These are phyloP conservation scores for Kingdonia uniflora DNA, from an alignment of 164 flowering plant species.

Conservation along the genomic window DNA sequence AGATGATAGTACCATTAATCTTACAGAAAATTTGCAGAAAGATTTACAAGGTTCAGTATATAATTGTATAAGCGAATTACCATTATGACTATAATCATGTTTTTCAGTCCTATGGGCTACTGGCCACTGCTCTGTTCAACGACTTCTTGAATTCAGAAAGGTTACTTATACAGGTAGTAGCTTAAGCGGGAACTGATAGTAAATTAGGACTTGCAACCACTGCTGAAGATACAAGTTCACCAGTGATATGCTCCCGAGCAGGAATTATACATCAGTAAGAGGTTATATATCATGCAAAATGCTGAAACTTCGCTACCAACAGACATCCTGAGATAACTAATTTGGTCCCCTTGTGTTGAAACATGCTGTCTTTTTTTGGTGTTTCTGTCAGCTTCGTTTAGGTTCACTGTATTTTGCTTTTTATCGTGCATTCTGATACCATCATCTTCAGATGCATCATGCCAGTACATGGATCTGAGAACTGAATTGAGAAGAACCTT, in stretches of 20 bases:
- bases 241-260: background rate
- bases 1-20: no score
- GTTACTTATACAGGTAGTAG: background rate
- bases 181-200: background rate
- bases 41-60: no score
- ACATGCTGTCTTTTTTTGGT: background rate
- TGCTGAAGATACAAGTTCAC: background rate
- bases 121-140: no score
- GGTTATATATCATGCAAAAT: background rate
- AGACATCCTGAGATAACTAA: background rate
- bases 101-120: no score
- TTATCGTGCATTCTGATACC: background rate
- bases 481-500: constrained; percentile 6
- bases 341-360: background rate
- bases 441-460: background rate
- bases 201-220: background rate
- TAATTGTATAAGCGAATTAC: no score
- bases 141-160: no score
- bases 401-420: background rate
- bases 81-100: no score
- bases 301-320: background rate
- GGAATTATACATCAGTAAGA: background rate
- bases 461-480: background rate
- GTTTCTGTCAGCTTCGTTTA: no score
- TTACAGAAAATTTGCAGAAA: no score